These are phyloP conservation scores for Pythium dissotocum DNA, from an alignment of 352 stramenopile species.

Conservation along the genomic window DNA sequence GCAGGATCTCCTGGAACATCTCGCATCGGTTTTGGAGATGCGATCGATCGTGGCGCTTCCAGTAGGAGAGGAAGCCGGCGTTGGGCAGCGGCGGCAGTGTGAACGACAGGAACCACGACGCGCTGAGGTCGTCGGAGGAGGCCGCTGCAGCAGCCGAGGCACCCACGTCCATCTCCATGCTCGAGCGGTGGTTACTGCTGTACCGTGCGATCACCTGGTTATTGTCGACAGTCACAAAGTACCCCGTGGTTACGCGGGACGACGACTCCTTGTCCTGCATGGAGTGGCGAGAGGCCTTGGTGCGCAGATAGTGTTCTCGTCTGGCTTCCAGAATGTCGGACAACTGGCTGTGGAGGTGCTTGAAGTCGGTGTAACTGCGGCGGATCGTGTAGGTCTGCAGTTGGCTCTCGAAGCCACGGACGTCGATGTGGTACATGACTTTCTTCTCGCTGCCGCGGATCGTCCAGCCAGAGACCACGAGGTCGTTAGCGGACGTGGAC, in stretches of 20 bases:
- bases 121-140: conserved; percentile 22
- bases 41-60: conserved; percentile 76
- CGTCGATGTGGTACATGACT: conserved; percentile 89
- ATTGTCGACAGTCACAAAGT: conserved; percentile 1
- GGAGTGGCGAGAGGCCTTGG: conserved; percentile 4
- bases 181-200: conserved; percentile 17
- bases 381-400: conserved; percentile 87
- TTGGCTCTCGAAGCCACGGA: conserved; percentile 66
- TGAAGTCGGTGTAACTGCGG: conserved; percentile 84
- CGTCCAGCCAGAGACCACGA: conserved; percentile 73
- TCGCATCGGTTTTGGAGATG: conserved; percentile 71
- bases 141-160: not conserved
- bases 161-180: conserved; percentile 19
- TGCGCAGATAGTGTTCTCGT: conserved; percentile 48
- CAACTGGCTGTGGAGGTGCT: conserved; percentile 71
- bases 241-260: no score
- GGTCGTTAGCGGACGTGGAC: conserved; percentile 39
- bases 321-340: conserved; percentile 63
- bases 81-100: conserved; percentile 66
- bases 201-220: not conserved
- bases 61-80: conserved; percentile 77
- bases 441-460: conserved; percentile 70
- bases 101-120: conserved; percentile 62
- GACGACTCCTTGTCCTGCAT: not conserved
- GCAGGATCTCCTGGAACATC: conserved; percentile 74